Evolutionary conservation across 2,329 filamentous ascomycete genomes (phyloP).

Genomic region (Drechslerella coelobrocha): DNA sequence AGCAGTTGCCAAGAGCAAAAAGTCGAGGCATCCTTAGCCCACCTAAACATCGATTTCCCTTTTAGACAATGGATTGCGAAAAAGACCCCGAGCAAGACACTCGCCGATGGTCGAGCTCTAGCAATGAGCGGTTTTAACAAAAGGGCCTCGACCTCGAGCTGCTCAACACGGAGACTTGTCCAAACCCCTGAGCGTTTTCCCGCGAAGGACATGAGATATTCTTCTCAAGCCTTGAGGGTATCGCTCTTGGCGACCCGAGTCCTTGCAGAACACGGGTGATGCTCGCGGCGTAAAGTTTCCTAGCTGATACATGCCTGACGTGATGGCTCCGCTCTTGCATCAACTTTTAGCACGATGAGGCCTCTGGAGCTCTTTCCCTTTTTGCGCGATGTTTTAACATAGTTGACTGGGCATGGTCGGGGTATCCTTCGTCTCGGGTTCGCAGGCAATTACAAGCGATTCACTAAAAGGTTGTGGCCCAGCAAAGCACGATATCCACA

Average conservation of each 20-base stretch:
- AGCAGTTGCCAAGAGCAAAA: slow-evolving; percentile 27
- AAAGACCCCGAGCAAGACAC: slow-evolving; percentile 32
- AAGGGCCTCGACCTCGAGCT: slow-evolving; percentile 30
- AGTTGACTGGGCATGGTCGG: slow-evolving; percentile 42
- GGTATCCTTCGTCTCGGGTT: slow-evolving; percentile 33
- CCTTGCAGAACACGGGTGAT: slow-evolving; percentile 12
- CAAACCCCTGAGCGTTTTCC: slow-evolving; percentile 36
- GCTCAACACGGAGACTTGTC: slow-evolving; percentile 50
- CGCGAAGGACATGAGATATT: slow-evolving; percentile 28
- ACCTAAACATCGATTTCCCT: slow-evolving; percentile 22
- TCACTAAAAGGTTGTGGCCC: neutral
- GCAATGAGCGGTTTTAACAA: slow-evolving; percentile 33
- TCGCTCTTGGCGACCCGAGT: slow-evolving; percentile 32
- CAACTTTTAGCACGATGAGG: slow-evolving; percentile 27
- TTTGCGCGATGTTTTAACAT: slow-evolving; percentile 48
- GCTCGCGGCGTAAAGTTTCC: slow-evolving; percentile 23
- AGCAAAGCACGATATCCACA: neutral
- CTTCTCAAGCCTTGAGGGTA: slow-evolving; percentile 11
- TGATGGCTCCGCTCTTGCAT: slow-evolving; percentile 26
- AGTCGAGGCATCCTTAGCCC: slow-evolving; percentile 16
- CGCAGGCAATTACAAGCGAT: slow-evolving; percentile 38
- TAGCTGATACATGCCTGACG: slow-evolving; percentile 26
- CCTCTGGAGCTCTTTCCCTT: slow-evolving; percentile 44
- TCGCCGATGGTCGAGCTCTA: slow-evolving; percentile 44
- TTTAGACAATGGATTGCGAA: slow-evolving; percentile 43